Evolutionary conservation across 345 rosid genomes (phyloP), one percentile per base, ranked within the genome.

Genomic region (Nephelium lappaceum): DNA sequence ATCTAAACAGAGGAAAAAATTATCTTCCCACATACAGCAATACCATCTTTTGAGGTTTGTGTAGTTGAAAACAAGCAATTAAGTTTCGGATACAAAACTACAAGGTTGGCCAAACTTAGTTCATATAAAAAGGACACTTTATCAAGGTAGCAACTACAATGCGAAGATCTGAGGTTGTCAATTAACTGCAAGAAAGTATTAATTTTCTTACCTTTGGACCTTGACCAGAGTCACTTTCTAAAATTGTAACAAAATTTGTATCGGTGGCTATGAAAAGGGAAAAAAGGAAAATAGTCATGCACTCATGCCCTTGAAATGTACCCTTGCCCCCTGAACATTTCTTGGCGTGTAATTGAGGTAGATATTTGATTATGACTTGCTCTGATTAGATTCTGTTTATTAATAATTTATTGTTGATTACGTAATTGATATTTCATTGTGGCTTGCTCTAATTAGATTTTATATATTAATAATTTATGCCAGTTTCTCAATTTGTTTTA

Each of bases 141-240:
- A 60, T 58, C 21, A 58, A 73, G 76, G 19, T 58, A 39, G 66
- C 12, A 53, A 42, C 60, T 25, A 73, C 21, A 4, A 60, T 38
- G 24, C 5, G 36, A 58, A 42, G 41, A 11, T 21, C 67, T 39
- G 38, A 73, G 49, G 14, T 12, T 23, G 39, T n/a, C 23, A 58
- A 58, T 38, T 55, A 38, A 38, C 24, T 21, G 53, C 25, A 31
- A 55, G 19, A 31, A 42, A 58, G 9, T 21, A 58, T 45, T 39
- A 10, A 58, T 23, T 58, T 73, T 58, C 39, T 39, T 39, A 39
- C 18, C 8, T 18, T 7, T 73, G 67, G 53, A 39, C 66, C 31
- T 73, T 73, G 53, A 73, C 15, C 45, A 55, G 36, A 55, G 49
- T 39, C 25, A 73, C 41, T 73, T 58, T 58, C 25, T 2, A 41